Base-by-base conservation (phyloP, 176 grass and related monocot genomes). In the Zizania latifolia region DNA sequence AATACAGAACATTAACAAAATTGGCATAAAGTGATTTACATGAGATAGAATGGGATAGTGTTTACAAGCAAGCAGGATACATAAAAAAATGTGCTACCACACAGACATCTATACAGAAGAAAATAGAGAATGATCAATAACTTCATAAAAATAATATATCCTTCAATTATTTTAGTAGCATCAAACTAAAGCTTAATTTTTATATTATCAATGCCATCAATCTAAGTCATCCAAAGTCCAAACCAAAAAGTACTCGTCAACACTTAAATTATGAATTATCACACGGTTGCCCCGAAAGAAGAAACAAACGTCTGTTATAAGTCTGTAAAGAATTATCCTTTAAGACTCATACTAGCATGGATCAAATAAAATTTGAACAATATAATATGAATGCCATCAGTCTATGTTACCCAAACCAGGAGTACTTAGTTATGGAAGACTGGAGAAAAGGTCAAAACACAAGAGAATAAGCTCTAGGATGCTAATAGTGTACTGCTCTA, bases 201-300 rank as follows among this genome's bases (percentile, higher is more conserved):
- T 13, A 55, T 23, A 29, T 35, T 65, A 45, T 17, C 28, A 63
- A 70, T 35, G 65, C 6, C 9, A 35, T 64, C 8, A 17, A 28
- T 53, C 71, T 34, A 78, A 40, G 67, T 38, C 50, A 62, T 84
- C 58, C 38, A 5, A 7, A 51, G n/a, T n/a, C n/a, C 76, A 68
- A 56, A 37, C 26, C 8, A 45, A 62, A 68, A 32, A 2, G 3
- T 68, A 38, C 4, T 30, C 0, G 4, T n/a, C 14, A 8, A 16
- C 27, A 14, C 22, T 68, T 27, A 17, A 11, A 10, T 6, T 40
- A 12, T 44, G 6, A 68, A 17, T 0, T 16, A 1, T 36, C 16
- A 63, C 40, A 45, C 38, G 11, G 2, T 51, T 46, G 66, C 13
- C 26, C 16, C 1, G 6, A 67, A 46, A 17, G 14, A 45, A 70